Percentiles rank a stretch among this genome's conserved stretches.
Evolutionary conservation across 2,329 filamentous ascomycete genomes (phyloP).

Genomic region (Onygenales sp.): DNA sequence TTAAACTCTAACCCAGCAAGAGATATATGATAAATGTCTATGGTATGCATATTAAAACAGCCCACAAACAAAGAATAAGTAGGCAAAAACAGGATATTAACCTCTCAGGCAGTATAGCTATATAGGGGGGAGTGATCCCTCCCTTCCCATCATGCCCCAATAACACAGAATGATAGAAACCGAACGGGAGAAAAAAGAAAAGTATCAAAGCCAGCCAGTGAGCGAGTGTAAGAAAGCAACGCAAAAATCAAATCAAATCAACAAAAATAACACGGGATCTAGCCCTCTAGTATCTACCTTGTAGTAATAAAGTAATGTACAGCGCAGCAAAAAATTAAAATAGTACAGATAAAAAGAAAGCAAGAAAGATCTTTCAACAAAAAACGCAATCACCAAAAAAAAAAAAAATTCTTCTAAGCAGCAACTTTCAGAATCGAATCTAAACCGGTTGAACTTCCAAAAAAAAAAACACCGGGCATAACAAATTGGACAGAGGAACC

Average conservation of each 20-base stretch:
- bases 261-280: background rate
- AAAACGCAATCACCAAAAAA: too few species aligned
- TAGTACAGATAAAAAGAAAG: conserved; percentile 10
- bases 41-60: too few species aligned
- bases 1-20: too few species aligned
- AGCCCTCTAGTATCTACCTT: too few species aligned
- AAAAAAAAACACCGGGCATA: too few species aligned
- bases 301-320: background rate
- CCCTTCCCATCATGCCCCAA: background rate
- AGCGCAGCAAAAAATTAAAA: conserved; percentile 5
- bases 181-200: background rate
- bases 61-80: too few species aligned
- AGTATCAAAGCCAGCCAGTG: background rate
- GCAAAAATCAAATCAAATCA: background rate
- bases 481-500: too few species aligned
- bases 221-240: background rate
- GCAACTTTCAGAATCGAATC: too few species aligned
- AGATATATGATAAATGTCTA: too few species aligned
- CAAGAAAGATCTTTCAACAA: conserved; percentile 2
- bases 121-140: background rate
- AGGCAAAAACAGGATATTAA: too few species aligned
- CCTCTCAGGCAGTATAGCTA: background rate
- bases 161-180: background rate
- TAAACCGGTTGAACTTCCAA: too few species aligned
- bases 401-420: too few species aligned